A percentile compares a stretch with the other conserved stretches of the same genome.
Evolutionary conservation across 139 green algal genomes (phyloP).

Genomic region (Closterium sp.): DNA sequence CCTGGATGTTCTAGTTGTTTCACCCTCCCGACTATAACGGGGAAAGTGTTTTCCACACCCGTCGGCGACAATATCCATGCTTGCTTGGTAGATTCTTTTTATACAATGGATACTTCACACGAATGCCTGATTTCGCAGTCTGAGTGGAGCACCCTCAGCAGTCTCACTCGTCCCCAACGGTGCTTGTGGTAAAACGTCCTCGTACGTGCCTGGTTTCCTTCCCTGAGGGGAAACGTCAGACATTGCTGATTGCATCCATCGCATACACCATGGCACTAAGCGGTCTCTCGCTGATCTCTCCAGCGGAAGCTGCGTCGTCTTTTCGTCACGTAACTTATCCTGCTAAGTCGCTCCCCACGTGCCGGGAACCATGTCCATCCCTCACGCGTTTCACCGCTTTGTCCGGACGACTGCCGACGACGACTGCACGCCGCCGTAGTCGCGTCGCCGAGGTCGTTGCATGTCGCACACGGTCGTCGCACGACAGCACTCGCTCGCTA

Average conservation of each 20-base stretch:
- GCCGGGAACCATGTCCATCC: background rate
- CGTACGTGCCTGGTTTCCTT: background rate
- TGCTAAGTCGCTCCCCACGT: background rate
- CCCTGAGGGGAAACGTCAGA: background rate
- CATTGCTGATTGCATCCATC: too few species aligned
- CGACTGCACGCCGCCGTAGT: background rate
- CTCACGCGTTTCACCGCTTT: background rate
- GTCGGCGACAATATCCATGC: background rate
- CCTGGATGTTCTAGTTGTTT: too few species aligned
- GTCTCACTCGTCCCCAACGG: too few species aligned
- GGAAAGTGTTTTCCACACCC: background rate
- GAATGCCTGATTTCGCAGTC: background rate
- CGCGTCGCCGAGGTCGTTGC: too few species aligned
- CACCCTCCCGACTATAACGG: background rate
- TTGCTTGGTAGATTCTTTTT: background rate
- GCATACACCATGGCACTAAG: background rate
- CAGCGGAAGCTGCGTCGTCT: background rate
- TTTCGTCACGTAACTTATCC: background rate
- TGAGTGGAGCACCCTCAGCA: too few species aligned
- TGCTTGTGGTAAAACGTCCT: background rate
- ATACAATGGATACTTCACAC: background rate
- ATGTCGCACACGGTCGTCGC: too few species aligned
- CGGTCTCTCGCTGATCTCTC: background rate
- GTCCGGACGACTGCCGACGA: background rate
- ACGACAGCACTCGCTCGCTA: background rate